phyloP scores from a whole-genome alignment of 73 alveolate species.

The Paramecium octaurelia region DNA sequence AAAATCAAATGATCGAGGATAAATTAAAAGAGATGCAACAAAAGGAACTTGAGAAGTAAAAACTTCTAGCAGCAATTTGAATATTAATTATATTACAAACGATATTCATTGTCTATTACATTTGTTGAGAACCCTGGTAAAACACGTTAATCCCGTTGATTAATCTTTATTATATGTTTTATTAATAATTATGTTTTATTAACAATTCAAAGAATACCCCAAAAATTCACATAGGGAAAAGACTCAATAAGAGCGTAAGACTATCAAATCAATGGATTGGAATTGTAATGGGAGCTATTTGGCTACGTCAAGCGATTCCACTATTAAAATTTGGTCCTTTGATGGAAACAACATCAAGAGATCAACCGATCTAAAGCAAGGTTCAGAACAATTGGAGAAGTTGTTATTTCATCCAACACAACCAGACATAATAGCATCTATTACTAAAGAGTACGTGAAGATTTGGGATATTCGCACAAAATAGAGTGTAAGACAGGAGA shows the following conservation, averaged over 20 bases:
- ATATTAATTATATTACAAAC: not conserved
- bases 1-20: slow-evolving; percentile 27
- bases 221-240: slow-evolving; percentile 6
- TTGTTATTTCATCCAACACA: slow-evolving; percentile 40
- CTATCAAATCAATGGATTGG: slow-evolving; percentile 43
- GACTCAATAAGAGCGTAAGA: slow-evolving; percentile 31
- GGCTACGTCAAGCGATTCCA: not conserved
- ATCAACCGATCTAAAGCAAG: not conserved
- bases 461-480: slow-evolving; percentile 42
- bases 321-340: slow-evolving; percentile 29
- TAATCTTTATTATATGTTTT: no score
- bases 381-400: slow-evolving; percentile 35
- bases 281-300: slow-evolving; percentile 32
- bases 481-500: not conserved
- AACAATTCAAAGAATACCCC: slow-evolving; percentile 34
- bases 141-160: not conserved
- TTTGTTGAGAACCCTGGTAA: not conserved
- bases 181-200: not conserved
- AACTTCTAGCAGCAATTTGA: slow-evolving; percentile 32
- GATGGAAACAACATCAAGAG: slow-evolving; percentile 50
- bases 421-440: slow-evolving; percentile 39
- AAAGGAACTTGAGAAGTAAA: slow-evolving; percentile 26
- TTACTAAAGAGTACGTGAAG: slow-evolving; percentile 27
- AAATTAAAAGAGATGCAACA: slow-evolving; percentile 24
- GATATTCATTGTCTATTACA: not conserved